Evolutionary conservation across 2,329 filamentous ascomycete genomes (phyloP), one percentile per base, ranked within the genome.

Genomic region (Xylaria sp.): DNA sequence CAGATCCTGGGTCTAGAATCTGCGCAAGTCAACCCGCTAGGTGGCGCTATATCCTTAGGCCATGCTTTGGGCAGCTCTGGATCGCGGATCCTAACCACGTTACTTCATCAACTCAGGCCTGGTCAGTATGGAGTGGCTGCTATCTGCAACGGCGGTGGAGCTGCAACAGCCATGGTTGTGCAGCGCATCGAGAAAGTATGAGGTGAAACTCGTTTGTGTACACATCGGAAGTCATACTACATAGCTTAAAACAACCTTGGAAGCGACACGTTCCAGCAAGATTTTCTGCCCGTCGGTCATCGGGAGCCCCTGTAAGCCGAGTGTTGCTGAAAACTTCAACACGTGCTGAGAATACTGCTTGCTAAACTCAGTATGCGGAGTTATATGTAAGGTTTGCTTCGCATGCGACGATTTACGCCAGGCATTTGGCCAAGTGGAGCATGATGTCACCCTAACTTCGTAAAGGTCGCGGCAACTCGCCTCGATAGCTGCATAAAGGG

Each of bases 121-220:
- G 94, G 94, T 41, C 93, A 99, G 82, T 98, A 97, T 78, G 96
- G 96, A 62, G 93, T 95, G 72, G 96, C 94, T 18, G 94, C 94
- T 2, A 98, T 99, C 69, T 98, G 96, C 83, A 99, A 99, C 76
- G 96, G 96, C 53, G 96, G 96, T 48, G 96, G 96, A 67, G 95
- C 94, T 15, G 93, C 95, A 0, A 95, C 93, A 10, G 96, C 94
- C 0, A 86, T 98, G 77, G 93, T 98, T 57, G 93, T 99, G 63
- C 94, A 98, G 81, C 90, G 90, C 74, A 86, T 95, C 73, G 90
- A 91, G 77, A 72, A 77, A 67, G 56, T 69, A 30, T 67, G 41
- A 68, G 30, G 43, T 9, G 28, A 43, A 45, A 28, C 34, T 23
- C 15, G 12, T 36, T 4, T 18, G n/a, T 61, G 43, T 48, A 53